Evolutionary conservation across 805 yeast species (phyloP).

Genomic region (Zygosaccharomyces lentus): DNA sequence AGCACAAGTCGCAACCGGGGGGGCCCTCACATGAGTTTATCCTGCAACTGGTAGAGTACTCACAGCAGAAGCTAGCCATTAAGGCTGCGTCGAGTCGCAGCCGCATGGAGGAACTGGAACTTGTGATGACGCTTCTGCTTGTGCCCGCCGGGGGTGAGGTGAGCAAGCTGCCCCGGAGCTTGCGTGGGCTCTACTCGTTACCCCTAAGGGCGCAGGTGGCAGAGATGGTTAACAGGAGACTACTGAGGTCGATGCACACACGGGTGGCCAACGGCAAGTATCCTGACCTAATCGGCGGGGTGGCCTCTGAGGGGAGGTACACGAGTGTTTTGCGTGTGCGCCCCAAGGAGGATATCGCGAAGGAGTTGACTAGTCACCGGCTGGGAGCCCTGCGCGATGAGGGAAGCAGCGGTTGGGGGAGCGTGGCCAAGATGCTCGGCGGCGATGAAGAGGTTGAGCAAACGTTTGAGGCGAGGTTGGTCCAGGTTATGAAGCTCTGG

Average conservation of each 20-base stretch:
- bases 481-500: conserved; percentile 57
- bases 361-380: conserved; percentile 11
- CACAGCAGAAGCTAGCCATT: conserved; percentile 56
- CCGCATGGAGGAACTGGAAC: conserved; percentile 68
- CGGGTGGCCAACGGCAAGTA: conserved; percentile 19
- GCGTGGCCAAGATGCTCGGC: conserved; percentile 13
- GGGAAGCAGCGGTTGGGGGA: conserved; percentile 15
- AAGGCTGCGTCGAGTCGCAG: conserved; percentile 55
- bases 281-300: conserved; percentile 20
- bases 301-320: conserved; percentile 9
- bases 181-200: conserved; percentile 54
- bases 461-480: conserved; percentile 38
- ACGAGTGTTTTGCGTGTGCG: conserved; percentile 15
- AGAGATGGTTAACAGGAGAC: conserved; percentile 57
- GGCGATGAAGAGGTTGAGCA: conserved; percentile 13
- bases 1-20: conserved; percentile 28
- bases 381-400: conserved; percentile 13
- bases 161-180: conserved; percentile 47
- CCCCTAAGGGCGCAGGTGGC: conserved; percentile 63
- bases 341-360: conserved; percentile 16
- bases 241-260: conserved; percentile 26
- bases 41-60: conserved; percentile 51
- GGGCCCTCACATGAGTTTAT: conserved; percentile 46
- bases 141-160: conserved; percentile 38
- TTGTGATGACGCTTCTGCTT: conserved; percentile 75